Evolutionary conservation across 495 filamentous ascomycete genomes (phyloP).

Genomic region (Aspergillus nidulans): DNA sequence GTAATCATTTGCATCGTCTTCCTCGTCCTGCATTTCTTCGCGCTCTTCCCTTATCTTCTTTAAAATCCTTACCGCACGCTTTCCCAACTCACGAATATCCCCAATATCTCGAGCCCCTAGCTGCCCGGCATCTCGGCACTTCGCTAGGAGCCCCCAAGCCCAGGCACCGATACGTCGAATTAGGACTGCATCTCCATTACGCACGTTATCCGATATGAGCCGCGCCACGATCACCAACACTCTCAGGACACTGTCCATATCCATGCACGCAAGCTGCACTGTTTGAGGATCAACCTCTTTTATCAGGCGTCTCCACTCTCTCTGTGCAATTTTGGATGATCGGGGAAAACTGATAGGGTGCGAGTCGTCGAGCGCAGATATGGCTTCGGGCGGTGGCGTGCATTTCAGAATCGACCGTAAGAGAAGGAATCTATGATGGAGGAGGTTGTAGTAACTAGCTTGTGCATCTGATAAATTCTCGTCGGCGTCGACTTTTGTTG

Average conservation of each 20-base stretch:
- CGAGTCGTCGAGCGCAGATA: constrained; percentile 48
- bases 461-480: constrained; percentile 44
- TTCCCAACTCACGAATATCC: constrained; percentile 44
- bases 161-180: constrained; percentile 47
- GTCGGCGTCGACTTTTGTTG: constrained; percentile 9
- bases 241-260: constrained; percentile 53
- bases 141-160: constrained; percentile 48
- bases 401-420: constrained; percentile 56
- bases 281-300: constrained; percentile 57
- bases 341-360: constrained; percentile 54
- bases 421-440: constrained; percentile 54
- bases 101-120: constrained; percentile 50
- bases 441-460: constrained; percentile 56
- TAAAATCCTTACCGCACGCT: constrained; percentile 41
- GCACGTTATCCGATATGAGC: constrained; percentile 39
- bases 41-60: constrained; percentile 41
- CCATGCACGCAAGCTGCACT: constrained; percentile 65
- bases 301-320: constrained; percentile 49
- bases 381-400: constrained; percentile 44
- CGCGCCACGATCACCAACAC: constrained; percentile 41
- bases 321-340: constrained; percentile 34
- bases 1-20: constrained; percentile 27
- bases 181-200: constrained; percentile 38
- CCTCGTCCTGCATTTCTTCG: constrained; percentile 14
- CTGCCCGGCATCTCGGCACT: constrained; percentile 45